Evolutionary conservation across 176 grass and related monocot genomes (phyloP).

Genomic region (Oryza meridionalis): DNA sequence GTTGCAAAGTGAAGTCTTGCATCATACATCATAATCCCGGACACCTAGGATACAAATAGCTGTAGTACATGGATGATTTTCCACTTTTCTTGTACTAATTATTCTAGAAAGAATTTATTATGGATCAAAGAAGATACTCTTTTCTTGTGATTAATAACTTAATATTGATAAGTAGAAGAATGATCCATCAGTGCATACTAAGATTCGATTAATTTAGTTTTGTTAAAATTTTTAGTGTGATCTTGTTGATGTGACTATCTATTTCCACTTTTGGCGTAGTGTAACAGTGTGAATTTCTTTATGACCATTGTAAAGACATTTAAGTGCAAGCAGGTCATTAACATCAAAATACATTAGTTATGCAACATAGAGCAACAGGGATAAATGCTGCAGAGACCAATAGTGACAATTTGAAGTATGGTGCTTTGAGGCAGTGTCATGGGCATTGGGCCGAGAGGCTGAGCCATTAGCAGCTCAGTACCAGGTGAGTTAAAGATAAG

Average conservation of each 20-base stretch:
- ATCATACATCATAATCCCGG: background rate
- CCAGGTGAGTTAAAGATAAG: no score
- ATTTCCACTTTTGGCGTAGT: background rate
- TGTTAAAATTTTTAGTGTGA: background rate
- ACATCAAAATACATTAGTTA: background rate
- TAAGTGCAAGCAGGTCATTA: conserved; percentile 1
- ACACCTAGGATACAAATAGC: no score
- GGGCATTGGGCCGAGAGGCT: no score
- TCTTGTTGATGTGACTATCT: background rate
- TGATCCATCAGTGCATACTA: background rate
- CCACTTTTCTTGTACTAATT: background rate
- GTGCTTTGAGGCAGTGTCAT: background rate
- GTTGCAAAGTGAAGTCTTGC: background rate
- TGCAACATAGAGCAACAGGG: background rate
- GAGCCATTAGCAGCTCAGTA: no score
- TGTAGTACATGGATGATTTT: no score
- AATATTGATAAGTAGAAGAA: background rate
- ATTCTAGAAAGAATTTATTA: conserved; percentile 6
- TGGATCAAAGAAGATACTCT: conserved; percentile 2
- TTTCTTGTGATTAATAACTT: background rate
- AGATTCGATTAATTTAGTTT: background rate
- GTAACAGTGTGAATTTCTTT: conserved; percentile 8
- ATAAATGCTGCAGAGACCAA: background rate
- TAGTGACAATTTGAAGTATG: background rate
- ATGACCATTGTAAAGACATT: background rate